A percentile compares a stretch with the other conserved stretches of the same genome.
These are phyloP conservation scores for Ascochyta lentis DNA, from an alignment of 2,329 filamentous ascomycete genomes.

Conservation along the genomic window DNA sequence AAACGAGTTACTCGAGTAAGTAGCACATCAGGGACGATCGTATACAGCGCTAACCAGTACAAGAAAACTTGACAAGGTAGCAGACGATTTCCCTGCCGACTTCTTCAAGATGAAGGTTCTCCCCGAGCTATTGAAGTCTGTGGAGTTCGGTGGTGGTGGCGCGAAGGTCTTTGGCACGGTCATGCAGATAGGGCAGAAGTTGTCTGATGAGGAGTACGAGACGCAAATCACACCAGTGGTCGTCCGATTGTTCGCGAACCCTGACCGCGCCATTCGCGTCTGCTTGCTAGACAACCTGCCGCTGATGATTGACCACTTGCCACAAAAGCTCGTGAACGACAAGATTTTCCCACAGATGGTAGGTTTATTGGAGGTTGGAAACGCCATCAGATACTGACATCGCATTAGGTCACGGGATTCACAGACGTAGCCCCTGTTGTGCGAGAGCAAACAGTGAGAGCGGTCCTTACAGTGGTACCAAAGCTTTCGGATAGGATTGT, in stretches of 20 bases:
- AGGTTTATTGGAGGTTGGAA: conserved; percentile 10
- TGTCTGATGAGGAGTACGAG: conserved; percentile 90
- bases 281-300: conserved; percentile 89
- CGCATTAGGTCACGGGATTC: conserved; percentile 80
- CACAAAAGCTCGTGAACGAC: conserved; percentile 89
- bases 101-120: conserved; percentile 98
- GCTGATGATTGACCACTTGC: conserved; percentile 86
- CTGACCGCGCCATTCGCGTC: conserved; percentile 89
- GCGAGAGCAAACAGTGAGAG: conserved; percentile 94
- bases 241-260: conserved; percentile 85
- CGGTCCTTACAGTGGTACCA: conserved; percentile 82
- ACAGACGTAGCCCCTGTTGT: conserved; percentile 90
- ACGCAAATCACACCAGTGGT: conserved; percentile 83
- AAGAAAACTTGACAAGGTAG: conserved; percentile 79
- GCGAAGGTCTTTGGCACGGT: conserved; percentile 88
- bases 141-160: conserved; percentile 97
- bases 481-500: conserved; percentile 93
- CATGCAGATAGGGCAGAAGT: conserved; percentile 87
- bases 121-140: conserved; percentile 94
- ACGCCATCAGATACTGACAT: conserved; percentile 33
- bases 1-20: conserved; percentile 78
- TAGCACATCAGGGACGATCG: background rate
- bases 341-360: conserved; percentile 97
- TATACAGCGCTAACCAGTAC: background rate
- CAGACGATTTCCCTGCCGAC: conserved; percentile 95